Base-by-base conservation (phyloP, 2,329 filamentous ascomycete species). In the Paraconiothyrium sp. region DNA sequence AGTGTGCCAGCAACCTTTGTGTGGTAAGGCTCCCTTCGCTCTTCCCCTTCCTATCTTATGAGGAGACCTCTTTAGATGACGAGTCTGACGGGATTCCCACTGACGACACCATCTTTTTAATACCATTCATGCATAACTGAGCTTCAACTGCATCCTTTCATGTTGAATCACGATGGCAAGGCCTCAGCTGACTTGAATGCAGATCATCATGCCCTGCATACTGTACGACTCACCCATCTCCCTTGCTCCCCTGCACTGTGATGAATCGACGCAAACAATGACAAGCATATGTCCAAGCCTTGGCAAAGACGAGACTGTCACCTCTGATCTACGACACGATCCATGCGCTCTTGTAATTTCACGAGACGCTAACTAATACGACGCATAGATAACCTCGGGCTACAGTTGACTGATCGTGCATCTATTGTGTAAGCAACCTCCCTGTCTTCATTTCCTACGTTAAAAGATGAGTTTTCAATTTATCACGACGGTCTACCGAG, bases 231-330 rank as follows among this genome's bases (percentile, higher is more conserved):
- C 32, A 49, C 60, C 27, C n/a, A 43, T 11, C 32, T 51, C 52
- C 50, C 57, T 34, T 55, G 50, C 39, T 13, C 22, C 37, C 16
- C 30, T 32, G 27, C 30, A 65, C 63, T 65, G 88, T 95, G 92
- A 95, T 95, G 92, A 95, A 86, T 85, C 81, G 88, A 93, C 90
- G 87, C 57, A 85, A 84, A 85, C 86, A 84, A 80, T 88, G 92
- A 96, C 93, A 96, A 96, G 92, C 92, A 96, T 96, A 96, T 96
- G 92, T 96, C 93, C 86, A 90, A 96, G 93, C 88, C 85, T 83
- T 71, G 71, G 75, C 75, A 80, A 85, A 77, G 85, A 87, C 78
- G 76, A 79, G 66, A 75, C 68, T 67, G 76, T 79, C 75, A 71
- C 61, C 63, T 60, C 77, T 79, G 77, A 79, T 66, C 59, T 57